Conservation (phyloP, 163 green algal genomes). For the Scenedesmus sp. region DNA sequence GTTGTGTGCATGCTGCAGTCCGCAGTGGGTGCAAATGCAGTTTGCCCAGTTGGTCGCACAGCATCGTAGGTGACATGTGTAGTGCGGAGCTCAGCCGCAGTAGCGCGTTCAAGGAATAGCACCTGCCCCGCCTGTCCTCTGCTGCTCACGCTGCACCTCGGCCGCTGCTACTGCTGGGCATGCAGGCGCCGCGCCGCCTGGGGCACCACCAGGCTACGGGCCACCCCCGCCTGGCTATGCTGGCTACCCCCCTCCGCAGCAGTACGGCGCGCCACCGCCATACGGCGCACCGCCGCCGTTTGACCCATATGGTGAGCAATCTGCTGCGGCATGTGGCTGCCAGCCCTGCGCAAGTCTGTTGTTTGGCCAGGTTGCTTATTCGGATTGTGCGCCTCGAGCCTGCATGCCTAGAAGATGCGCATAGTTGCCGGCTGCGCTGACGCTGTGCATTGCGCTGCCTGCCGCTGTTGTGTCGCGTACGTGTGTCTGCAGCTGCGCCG, state of each 20-base stretch:
- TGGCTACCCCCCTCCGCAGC: constrained; percentile 13
- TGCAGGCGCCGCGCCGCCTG: neutral
- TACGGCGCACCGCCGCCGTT: constrained; percentile 20
- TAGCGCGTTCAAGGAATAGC: neutral
- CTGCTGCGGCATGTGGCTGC: neutral
- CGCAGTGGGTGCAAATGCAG: too few relatives aligned
- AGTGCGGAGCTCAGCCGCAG: too few relatives aligned
- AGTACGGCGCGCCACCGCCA: constrained; percentile 16
- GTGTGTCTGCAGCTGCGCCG: neutral
- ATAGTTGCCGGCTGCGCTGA: too few relatives aligned
- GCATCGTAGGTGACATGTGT: too few relatives aligned
- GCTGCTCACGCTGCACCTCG: neutral
- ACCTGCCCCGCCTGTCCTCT: neutral
- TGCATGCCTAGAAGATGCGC: too few relatives aligned
- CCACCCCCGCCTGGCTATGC: constrained; percentile 17
- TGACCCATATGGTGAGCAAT: neutral
- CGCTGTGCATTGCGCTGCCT: too few relatives aligned
- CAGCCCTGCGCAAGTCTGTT: too few relatives aligned
- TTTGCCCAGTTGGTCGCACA: too few relatives aligned
- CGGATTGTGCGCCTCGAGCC: too few relatives aligned
- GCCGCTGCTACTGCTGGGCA: neutral
- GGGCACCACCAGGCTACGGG: constrained; percentile 11
- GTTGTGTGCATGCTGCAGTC: too few relatives aligned
- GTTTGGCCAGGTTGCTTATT: too few relatives aligned
- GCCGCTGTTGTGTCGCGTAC: too few relatives aligned